Base-by-base conservation (phyloP, 2,329 filamentous ascomycete species). In the Fusarium verticillioides region DNA sequence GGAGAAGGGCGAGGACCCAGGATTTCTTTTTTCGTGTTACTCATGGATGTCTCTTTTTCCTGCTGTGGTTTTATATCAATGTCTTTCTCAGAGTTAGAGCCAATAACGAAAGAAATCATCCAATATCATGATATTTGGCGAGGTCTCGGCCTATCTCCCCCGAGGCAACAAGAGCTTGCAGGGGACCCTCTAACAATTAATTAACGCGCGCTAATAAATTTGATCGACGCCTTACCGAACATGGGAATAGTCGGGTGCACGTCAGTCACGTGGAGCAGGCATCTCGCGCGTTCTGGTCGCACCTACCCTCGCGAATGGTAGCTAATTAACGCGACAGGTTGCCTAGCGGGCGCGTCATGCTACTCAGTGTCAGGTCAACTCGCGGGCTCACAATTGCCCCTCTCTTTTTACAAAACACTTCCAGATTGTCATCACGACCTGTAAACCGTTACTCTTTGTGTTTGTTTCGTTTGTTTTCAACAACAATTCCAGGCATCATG, bases 261-360 rank as follows among this genome's bases (percentile, higher is more conserved):
- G 36, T 40, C 40, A 40, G 43, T 62, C 79, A 80, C 78, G 78
- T 80, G 79, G 71, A 50, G 7, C 34, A 43, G 37, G 23, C 52
- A 58, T 62, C 61, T 66, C 54, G 69, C 79, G 70, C 74, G 74
- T 69, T 72, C 67, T 70, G 69, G 64, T 71, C 68, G 70, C 57
- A 68, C 60, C 58, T 69, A 10, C 39, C 57, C 59, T 75, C 75
- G 66, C 74, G 72, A 76, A 46, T 26, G 34, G 65, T 21, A 70
- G 73, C 68, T 79, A 78, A 81, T 83, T 82, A 82, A 83, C 82
- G 82, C 82, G 82, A 75, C 50, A 49, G 80, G 78, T 80, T 82
- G 81, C 82, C 81, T 82, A 69, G 71, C 64, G 72, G 68, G 78
- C 81, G 82, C 81, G 81, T 82, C 80, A 81, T 82, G 80, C 70